Evolutionary conservation across 2,329 filamentous ascomycete species (phyloP).

Genomic region (Dactylellina leptospora): DNA sequence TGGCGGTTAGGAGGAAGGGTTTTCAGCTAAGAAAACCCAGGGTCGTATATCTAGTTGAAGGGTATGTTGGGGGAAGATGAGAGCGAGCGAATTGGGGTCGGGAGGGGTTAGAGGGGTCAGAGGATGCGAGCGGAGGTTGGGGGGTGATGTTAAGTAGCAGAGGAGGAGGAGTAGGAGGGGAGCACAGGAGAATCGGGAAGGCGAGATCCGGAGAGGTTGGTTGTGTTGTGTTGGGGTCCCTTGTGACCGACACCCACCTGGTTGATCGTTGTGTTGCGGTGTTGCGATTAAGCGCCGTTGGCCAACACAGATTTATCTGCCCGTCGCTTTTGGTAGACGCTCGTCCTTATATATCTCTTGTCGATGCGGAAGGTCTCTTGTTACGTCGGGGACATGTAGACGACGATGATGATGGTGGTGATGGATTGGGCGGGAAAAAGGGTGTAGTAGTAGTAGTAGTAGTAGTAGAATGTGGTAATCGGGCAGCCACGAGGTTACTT

Average conservation of each 20-base stretch:
- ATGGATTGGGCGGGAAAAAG: too few relatives aligned
- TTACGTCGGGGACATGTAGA: too few relatives aligned
- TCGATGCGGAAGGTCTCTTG: neutral
- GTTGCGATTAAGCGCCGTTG: constrained; percentile 34
- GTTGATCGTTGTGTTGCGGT: too few relatives aligned
- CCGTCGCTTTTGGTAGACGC: too few relatives aligned
- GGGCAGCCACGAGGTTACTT: constrained; percentile 30
- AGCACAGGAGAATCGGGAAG: constrained; percentile 13
- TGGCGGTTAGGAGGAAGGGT: constrained; percentile 27
- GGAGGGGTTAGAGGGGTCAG: constrained; percentile 6
- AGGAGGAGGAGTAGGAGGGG: constrained; percentile 4
- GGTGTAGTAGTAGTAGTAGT: too few relatives aligned
- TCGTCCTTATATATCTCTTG: too few relatives aligned
- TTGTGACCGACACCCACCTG: constrained; percentile 15
- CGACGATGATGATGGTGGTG: constrained; percentile 10
- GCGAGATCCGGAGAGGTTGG: constrained; percentile 3
- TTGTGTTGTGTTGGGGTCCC: constrained; percentile 23
- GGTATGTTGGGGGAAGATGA: neutral
- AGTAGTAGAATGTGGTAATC: too few relatives aligned
- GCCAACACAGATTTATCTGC: too few relatives aligned
- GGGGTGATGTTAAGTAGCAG: constrained; percentile 10
- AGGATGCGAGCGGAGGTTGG: constrained; percentile 18
- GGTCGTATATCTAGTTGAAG: neutral
- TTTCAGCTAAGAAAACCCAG: constrained; percentile 27
- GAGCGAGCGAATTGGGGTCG: constrained; percentile 4